phyloP scores from a whole-genome alignment of 371 early-diverging fungal genomes.

The Nematocida parisii region DNA sequence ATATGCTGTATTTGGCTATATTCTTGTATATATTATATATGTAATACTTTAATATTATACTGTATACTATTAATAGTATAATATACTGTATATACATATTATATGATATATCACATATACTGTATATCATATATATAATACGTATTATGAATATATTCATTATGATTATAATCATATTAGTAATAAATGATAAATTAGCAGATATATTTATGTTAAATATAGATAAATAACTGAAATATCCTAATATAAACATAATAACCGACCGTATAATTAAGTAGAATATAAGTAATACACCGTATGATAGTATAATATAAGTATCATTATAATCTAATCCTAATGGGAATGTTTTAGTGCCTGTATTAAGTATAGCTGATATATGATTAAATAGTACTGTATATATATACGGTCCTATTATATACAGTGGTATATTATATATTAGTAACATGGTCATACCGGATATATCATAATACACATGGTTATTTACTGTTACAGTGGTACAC shows the following conservation, averaged over 20 bases:
- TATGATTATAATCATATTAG: too few species aligned
- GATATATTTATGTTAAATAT: not conserved
- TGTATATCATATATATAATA: too few species aligned
- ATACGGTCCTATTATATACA: conserved; percentile 9
- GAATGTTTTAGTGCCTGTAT: not conserved
- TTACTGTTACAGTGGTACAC: not conserved
- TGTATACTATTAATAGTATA: too few species aligned
- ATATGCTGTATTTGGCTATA: too few species aligned
- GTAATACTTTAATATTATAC: too few species aligned
- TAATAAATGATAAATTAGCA: too few species aligned
- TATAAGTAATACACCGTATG: not conserved
- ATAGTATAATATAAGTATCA: not conserved
- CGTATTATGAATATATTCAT: too few species aligned
- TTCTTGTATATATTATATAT: too few species aligned
- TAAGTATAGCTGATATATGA: not conserved
- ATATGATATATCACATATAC: too few species aligned
- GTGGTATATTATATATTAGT: not conserved
- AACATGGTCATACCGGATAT: not conserved
- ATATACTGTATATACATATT: too few species aligned
- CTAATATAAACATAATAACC: not conserved
- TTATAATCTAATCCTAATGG: not conserved
- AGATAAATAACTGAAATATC: conserved; percentile 5
- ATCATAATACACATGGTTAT: not conserved
- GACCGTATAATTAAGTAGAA: not conserved
- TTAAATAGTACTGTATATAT: conserved; percentile 1